Percentiles rank a stretch among this genome's conserved stretches.
phyloP scores from a whole-genome alignment of 176 grass and related monocot species.

The Metroxylon sagu region DNA sequence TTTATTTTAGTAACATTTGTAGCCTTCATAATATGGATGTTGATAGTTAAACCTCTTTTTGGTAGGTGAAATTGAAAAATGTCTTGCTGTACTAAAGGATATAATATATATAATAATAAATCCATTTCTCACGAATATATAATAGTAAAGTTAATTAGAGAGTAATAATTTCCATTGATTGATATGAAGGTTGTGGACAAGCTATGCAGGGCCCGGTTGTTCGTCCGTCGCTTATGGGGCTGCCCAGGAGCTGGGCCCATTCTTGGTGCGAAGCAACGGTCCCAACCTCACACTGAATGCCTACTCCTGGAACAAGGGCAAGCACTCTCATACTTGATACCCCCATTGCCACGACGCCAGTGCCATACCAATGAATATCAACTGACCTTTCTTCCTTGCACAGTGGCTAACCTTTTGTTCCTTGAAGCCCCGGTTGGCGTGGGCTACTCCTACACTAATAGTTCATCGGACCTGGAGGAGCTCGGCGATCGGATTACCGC shows the following conservation, averaged over 20 bases:
- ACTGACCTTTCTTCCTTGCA: not conserved
- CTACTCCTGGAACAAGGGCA: slow-evolving; percentile 92
- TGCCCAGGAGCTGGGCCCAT: slow-evolving; percentile 84
- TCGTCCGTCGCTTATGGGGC: slow-evolving; percentile 86
- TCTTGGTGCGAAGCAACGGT: slow-evolving; percentile 43
- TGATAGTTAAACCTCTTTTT: too few species aligned
- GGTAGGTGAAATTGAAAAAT: too few species aligned
- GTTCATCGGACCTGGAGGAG: slow-evolving; percentile 45
- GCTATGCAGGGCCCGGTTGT: slow-evolving; percentile 63
- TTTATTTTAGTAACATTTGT: too few species aligned
- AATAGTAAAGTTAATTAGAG: slow-evolving; percentile 3
- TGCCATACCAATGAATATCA: not conserved
- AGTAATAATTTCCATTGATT: not conserved
- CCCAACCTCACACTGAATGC: slow-evolving; percentile 59
- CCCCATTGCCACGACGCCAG: too few species aligned
- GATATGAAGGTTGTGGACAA: not conserved
- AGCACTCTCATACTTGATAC: slow-evolving; percentile 1
- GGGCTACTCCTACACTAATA: slow-evolving; percentile 89
- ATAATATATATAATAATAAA: too few species aligned
- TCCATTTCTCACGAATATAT: not conserved
- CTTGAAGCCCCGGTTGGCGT: slow-evolving; percentile 81
- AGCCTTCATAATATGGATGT: too few species aligned
- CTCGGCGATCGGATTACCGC: slow-evolving; percentile 77
- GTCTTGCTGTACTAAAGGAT: too few species aligned
- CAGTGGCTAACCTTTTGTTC: slow-evolving; percentile 89